Evolutionary conservation across 495 filamentous ascomycete genomes (phyloP), one percentile per base, ranked within the genome.

Genomic region (Collariella sp.): DNA sequence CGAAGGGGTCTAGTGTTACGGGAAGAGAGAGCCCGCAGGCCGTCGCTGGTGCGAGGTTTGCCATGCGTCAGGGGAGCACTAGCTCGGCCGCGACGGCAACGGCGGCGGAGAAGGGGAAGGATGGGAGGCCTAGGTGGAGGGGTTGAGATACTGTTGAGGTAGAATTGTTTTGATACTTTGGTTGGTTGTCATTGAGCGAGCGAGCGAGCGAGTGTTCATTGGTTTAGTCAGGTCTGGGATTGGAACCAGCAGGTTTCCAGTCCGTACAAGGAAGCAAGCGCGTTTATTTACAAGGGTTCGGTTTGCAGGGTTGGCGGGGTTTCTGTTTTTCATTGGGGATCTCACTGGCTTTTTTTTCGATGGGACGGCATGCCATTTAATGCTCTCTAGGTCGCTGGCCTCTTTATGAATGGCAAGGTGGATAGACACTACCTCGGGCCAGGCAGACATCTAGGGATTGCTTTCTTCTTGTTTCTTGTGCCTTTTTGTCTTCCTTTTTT

Each of bases 1-100:
- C 34, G 10, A 19, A 11, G n/a, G 23, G 36, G 23, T 31, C 26
- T 13, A 51, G 57, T 13, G 13, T 58, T 2, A 62, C 62, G 2
- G 72, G 72, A 5, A 60, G 71, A n/a, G 58, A 66, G 41, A 72
- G 69, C 20, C 71, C 72, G 9, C 71, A 75, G 38, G 67, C 70
- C 7, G 38, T 70, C 0, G 70, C 69, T 0, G 71, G 68, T 9
- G 70, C 72, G 1, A 50, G 72, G 36, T 47, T 59, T 46, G 71
- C 71, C 20, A 74, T 70, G 70, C 54, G 63, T 9, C 56, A 63
- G 49, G 59, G 54, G 22, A 68, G 53, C 46, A 58, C 40, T 15
- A 53, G 45, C 12, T 51, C 50, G 15, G 54, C n/a, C n/a, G n/a
- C n/a, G n/a, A n/a, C n/a, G n/a, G n/a, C n/a, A n/a, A n/a, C 62